Evolutionary conservation across 2,329 filamentous ascomycete species (phyloP), one percentile per base, ranked within the genome.

Genomic region (Pestalotiopsis sp.): DNA sequence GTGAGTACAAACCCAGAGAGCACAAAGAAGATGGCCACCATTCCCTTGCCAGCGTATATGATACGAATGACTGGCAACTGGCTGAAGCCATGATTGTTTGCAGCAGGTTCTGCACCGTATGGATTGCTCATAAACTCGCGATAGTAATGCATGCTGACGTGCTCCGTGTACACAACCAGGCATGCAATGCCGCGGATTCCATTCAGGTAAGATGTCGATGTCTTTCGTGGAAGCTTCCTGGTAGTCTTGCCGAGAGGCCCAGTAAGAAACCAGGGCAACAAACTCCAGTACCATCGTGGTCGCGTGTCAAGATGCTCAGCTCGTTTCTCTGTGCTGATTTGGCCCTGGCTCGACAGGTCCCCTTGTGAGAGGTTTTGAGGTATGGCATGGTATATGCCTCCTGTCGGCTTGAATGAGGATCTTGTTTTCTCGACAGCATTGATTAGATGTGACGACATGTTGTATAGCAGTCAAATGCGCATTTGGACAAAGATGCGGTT

Each of bases 1-100:
- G 65, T 20, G 3, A 66, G 57, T 9, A 61, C 65, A 36, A 60
- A 66, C 2, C 65, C 65, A 2, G 65, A 66, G 12, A 66, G 65
- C 14, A 66, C 65, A n/a, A 66, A 66, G 20, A 66, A 66, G n/a
- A 66, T 31, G 17, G 17, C n/a, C 23, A 66, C 65, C 65, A 66
- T 66, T 20, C 27, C 65, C 4, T 49, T 60, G 27, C 65, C 65
- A n/a, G 65, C 31, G 13, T 45, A 52, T 17, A 66, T 27, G 14
- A 66, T 23, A 13, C 65, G 55, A 27, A 66, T 23, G 13, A 66
- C 12, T n/a, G 65, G 65, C 20, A 60, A n/a, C 31, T 66, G 55
- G n/a, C 20, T 45, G n/a, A 61, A 41, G 27, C n/a, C 36, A 17
- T 27, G 23, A 36, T 61, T 61, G 2, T n/a, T 17, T 1, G 11